phyloP scores from a whole-genome alignment of 352 stramenopile species.

The Discostella stelligera region DNA sequence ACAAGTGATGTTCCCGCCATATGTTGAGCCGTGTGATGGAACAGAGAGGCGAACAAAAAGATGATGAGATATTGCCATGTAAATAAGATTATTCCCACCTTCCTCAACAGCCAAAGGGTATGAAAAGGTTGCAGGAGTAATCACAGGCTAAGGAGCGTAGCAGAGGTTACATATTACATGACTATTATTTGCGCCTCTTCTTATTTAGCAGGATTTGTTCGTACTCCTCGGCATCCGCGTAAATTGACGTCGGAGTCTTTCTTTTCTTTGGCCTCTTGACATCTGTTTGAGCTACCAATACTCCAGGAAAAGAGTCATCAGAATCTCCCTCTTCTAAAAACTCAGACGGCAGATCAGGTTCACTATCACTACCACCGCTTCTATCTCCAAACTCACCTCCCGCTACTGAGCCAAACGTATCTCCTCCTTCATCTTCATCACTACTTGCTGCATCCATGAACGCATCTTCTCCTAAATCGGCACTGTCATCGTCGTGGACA shows the following conservation, averaged over 20 bases:
- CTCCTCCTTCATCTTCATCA: conserved; percentile 42
- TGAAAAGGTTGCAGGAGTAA: no score
- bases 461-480: conserved; percentile 45
- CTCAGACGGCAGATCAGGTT: conserved; percentile 28
- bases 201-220: conserved; percentile 52
- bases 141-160: no score
- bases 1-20: no score
- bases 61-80: no score
- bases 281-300: conserved; percentile 10
- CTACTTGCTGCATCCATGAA: conserved; percentile 60
- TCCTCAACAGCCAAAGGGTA: no score
- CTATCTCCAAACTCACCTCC: conserved; percentile 20
- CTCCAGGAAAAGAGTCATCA: conserved; percentile 21
- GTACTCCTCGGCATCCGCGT: conserved; percentile 75
- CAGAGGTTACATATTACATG: not conserved
- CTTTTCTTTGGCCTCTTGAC: conserved; percentile 38
- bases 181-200: not conserved
- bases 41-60: no score
- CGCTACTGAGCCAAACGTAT: conserved; percentile 10
- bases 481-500: conserved; percentile 32
- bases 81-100: no score
- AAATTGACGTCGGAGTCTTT: conserved; percentile 44
- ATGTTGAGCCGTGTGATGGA: no score
- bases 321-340: conserved; percentile 11
- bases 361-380: conserved; percentile 25